phyloP scores from a whole-genome alignment of 2,329 filamentous ascomycete genomes.

The Colletotrichum cordylinicola region DNA sequence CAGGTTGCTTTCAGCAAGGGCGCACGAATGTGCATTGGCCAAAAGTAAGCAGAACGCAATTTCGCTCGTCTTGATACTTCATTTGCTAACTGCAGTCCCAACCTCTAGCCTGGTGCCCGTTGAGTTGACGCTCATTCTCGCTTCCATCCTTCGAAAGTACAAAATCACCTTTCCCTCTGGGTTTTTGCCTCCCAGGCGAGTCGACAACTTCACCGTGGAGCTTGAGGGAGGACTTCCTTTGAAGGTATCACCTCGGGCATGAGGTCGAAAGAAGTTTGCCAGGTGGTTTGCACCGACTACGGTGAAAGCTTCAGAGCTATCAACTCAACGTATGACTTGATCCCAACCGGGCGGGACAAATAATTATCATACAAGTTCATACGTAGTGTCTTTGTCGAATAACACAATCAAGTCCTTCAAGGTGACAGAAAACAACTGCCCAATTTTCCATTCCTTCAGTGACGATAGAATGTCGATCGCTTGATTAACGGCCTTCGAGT shows the following conservation, averaged over 20 bases:
- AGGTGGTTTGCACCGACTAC: no score
- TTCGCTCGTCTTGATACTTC: background rate
- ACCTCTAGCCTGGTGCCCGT: background rate
- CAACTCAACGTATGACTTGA: accelerated
- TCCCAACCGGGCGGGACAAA: background rate
- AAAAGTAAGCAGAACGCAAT: background rate
- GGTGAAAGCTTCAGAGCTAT: background rate
- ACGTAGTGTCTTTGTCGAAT: background rate
- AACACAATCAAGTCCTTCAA: background rate
- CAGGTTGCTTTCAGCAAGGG: background rate
- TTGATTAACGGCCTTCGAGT: background rate
- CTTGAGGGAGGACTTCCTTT: background rate
- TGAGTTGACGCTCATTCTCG: background rate
- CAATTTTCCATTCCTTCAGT: background rate
- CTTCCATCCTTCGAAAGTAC: background rate
- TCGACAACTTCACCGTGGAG: background rate
- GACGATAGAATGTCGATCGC: background rate
- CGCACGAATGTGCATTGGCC: background rate
- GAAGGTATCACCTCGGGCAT: background rate
- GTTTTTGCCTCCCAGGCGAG: background rate
- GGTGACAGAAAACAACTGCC: background rate
- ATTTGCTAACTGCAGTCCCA: background rate
- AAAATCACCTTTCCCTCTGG: background rate
- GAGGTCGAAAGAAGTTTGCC: background rate
- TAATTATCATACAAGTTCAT: background rate